Evolutionary conservation across 805 yeast species (phyloP), one percentile per base, ranked within the genome.

Genomic region (Ogataea pignaliae): DNA sequence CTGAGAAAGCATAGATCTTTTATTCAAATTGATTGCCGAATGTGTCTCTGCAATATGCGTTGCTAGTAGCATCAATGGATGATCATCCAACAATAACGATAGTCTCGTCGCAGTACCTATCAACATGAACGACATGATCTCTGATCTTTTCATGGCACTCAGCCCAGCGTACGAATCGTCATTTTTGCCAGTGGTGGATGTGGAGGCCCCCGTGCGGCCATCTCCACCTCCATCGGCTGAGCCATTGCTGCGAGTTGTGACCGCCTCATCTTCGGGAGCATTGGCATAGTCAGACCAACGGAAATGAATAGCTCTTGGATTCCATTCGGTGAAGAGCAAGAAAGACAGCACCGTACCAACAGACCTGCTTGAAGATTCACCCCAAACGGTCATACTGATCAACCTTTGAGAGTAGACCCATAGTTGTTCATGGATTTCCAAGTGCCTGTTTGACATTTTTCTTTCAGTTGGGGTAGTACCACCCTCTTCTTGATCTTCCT

Each of bases 91-190:
- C 54, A 88, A 76, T 59, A 88, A 95, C 3, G 96, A 93, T 35
- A 90, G 66, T 44, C 97, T 71, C 2, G 88, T 84, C 0, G 95
- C 90, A 2, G 87, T 80, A 2, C 97, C 97, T 39, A 88, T 81
- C 47, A 88, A 75, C 93, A 89, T 85, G 91, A 96, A 90, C 0
- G 95, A 85, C 89, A 88, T 85, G 34, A 96, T 73, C 60, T 88
- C 90, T 49, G 90, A 82, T 55, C 96, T 70, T 53, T 95, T 72
- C 78, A 89, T 80, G 1, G 96, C 95, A 29, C 88, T 87, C 37
- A 87, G 66, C 0, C 96, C 96, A 0, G 90, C 83, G 36, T 78
- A 65, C 29, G 76, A 74, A 31, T 78, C 78, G 11, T 68, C 76
- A 14, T 58, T 65, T 18, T 66, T 71, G 49, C 45, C 34, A 44